phyloP scores from a whole-genome alignment of 2,329 filamentous ascomycete genomes.

The Paracoccidioides brasiliensis region DNA sequence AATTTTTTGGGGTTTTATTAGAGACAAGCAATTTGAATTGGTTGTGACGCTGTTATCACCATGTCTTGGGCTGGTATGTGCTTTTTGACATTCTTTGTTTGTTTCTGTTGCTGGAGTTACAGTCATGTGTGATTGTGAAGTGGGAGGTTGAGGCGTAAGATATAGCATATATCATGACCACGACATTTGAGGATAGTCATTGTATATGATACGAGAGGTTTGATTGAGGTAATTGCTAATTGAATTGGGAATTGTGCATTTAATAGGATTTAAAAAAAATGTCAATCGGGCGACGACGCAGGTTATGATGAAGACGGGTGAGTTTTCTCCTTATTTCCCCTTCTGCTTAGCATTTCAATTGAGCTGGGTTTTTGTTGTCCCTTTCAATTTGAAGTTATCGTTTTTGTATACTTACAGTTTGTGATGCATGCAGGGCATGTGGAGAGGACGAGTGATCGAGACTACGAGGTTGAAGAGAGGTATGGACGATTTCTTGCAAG shows the following conservation, averaged over 20 bases:
- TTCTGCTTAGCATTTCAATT: neutral
- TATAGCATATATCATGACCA: too few species aligned
- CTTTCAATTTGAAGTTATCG: neutral
- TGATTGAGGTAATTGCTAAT: neutral
- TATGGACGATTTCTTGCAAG: slow-evolving; percentile 23
- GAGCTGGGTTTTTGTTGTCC: neutral
- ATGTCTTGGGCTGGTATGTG: slow-evolving; percentile 14
- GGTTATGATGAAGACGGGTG: slow-evolving; percentile 99
- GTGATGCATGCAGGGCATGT: slow-evolving; percentile 57
- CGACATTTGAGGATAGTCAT: too few species aligned
- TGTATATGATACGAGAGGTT: neutral
- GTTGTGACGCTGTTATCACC: neutral
- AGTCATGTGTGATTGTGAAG: neutral
- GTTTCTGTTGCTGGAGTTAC: neutral
- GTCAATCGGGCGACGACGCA: slow-evolving; percentile 97
- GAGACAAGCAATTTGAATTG: neutral
- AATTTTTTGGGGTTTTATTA: neutral
- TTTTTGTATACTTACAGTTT: neutral
- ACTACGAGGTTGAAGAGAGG: slow-evolving; percentile 96
- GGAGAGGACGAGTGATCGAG: slow-evolving; percentile 94
- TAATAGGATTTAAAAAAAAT: slow-evolving; percentile 77
- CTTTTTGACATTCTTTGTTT: neutral
- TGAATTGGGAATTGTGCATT: neutral
- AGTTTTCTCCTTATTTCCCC: slow-evolving; percentile 17
- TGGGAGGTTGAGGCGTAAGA: neutral